Evolutionary conservation across 345 rosid genomes (phyloP), one percentile per base, ranked within the genome.

Genomic region (Brassica juncea): DNA sequence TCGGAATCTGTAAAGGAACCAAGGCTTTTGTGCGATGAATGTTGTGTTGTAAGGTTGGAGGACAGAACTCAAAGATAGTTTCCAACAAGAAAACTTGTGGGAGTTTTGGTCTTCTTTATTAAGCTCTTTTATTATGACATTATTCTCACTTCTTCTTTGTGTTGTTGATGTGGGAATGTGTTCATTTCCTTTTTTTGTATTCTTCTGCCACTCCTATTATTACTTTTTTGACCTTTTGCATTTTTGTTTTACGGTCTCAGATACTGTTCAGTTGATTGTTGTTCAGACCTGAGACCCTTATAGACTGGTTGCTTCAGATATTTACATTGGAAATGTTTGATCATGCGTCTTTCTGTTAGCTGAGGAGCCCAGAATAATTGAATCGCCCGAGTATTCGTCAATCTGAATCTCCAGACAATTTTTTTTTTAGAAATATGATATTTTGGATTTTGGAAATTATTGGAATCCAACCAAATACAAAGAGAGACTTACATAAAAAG

Each of bases 1-100:
- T 70, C 80, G 79, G 80, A 55, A 83, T 75, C 77, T 90, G 73
- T 79, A 73, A 35, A 79, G 72, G 54, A 60, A 55, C n/a, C 12
- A 49, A 68, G 64, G 70, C 71, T 35, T 28, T 28, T 74, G 72
- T 66, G 75, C 14, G 66, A 73, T 73, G 70, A 68, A 54, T 75
- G 74, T 74, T 74, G 83, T 80, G 66, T 74, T 69, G 60, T 74
- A 73, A 59, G 79, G 21, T 73, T 74, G 71, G 62, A 55, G 72
- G 78, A 23, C 74, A 68, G 70, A 79, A 68, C 78, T 73, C 77
- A 49, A 49, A 49, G 57, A 49, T n/a, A 49, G 19, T 49, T 49
- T 49, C 57, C 57, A n/a, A 49, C 57, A 49, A 49, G 57, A 49
- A 49, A 49, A 49, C 57, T 49, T 49, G 57, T 9, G 23, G 42